Percentiles rank a stretch among this genome's conserved stretches.
Conservation (phyloP, 805 yeast genomes). For the Myxozyma melibiosi region DNA sequence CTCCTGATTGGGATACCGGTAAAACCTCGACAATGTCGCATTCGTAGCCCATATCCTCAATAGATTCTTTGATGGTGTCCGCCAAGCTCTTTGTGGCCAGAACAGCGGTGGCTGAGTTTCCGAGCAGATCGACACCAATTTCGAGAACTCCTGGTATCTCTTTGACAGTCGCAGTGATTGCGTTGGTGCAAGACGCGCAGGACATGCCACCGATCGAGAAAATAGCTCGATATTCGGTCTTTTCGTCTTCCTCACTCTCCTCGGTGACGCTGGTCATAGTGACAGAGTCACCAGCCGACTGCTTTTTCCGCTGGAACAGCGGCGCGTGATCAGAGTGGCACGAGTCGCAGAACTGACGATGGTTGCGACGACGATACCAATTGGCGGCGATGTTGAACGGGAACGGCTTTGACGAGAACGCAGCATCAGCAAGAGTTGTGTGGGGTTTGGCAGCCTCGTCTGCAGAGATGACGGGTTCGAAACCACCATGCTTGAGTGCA, state of each 20-base stretch:
- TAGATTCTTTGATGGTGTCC: slow-evolving; percentile 50
- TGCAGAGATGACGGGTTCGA: slow-evolving; percentile 32
- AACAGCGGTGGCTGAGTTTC: slow-evolving; percentile 56
- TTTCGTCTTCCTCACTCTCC: slow-evolving; percentile 35
- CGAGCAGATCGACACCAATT: slow-evolving; percentile 55
- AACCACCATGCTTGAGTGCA: slow-evolving; percentile 35
- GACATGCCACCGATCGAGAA: slow-evolving; percentile 68
- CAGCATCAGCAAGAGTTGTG: slow-evolving; percentile 2
- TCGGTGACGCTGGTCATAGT: slow-evolving; percentile 1
- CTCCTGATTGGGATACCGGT: slow-evolving; percentile 51
- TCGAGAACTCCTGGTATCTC: slow-evolving; percentile 42
- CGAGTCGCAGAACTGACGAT: slow-evolving; percentile 28
- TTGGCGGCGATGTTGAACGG: slow-evolving; percentile 24
- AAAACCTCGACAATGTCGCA: slow-evolving; percentile 59
- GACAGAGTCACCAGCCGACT: not conserved
- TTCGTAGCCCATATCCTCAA: slow-evolving; percentile 53
- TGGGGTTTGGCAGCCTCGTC: slow-evolving; percentile 5
- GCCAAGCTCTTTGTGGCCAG: slow-evolving; percentile 54
- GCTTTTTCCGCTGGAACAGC: slow-evolving; percentile 1
- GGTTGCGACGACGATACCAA: slow-evolving; percentile 30
- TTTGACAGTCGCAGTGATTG: slow-evolving; percentile 50
- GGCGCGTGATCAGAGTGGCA: slow-evolving; percentile 25
- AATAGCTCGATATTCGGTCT: slow-evolving; percentile 51
- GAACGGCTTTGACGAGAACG: slow-evolving; percentile 26
- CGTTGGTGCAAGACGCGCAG: slow-evolving; percentile 60